Evolutionary conservation across 306 rosid genomes (phyloP), one percentile per base, ranked within the genome.

Genomic region (Inga laurina): DNA sequence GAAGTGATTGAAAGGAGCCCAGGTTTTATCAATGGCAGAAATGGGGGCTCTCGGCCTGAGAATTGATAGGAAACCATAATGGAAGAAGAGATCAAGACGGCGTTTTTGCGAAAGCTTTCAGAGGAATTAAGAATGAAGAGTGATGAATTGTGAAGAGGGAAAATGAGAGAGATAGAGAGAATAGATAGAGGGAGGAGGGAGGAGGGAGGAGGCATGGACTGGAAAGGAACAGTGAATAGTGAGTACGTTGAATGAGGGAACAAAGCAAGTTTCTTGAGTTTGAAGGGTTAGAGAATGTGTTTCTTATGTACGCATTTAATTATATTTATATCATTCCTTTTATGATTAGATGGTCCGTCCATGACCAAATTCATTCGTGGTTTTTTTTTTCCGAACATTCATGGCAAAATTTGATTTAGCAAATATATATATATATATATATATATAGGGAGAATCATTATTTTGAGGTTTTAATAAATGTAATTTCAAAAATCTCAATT

Each of bases 1-100:
- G 81, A 18, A 83, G 82, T 86, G 13, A 51, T 51, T 15, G 48
- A 30, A 14, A 12, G 24, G 39, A 76, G 45, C 57, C 76, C 81
- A 64, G 73, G 76, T 74, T 82, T 76, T 12, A 32, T 32, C 34
- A 66, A 22, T 3, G 75, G 37, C 19, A 51, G 39, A 19, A 74
- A 49, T 19, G 54, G 64, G 56, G 49, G 11, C 34, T 32, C 34
- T 32, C 34, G 34, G 34, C 3, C 34, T 2, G 34, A 32, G 34
- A 32, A 32, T 37, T 76, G 82, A 73, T 81, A 1, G 48, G 37
- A 27, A 24, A 12, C 5, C 69, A 62, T 62, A 10, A 30, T 30
- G 37, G 51, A 48, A 70, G 57, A 72, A 16, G 21, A 51, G 21
- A 49, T 1, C 7, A 16, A 4, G 22, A 5, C 9, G 61, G 24